Conservation (phyloP, 768 basidiomycete genomes). For the Postia placenta region DNA sequence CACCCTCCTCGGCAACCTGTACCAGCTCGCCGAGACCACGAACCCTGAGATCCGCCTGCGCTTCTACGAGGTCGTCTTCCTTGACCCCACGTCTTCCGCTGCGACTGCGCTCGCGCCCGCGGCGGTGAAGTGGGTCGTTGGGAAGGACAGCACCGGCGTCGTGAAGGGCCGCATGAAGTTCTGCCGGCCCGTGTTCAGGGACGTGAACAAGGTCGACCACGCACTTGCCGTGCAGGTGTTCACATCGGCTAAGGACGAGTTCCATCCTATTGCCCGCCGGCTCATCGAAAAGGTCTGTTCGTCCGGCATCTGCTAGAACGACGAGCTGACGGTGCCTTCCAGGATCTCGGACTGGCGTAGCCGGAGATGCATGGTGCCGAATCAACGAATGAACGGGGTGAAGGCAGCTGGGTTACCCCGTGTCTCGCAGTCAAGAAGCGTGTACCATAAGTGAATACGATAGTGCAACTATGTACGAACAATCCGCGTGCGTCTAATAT, state of each 20-base stretch:
- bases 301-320: background rate
- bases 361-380: background rate
- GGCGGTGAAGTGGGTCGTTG: constrained; percentile 66
- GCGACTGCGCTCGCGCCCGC: constrained; percentile 45
- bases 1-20: constrained; percentile 49
- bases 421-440: too few species aligned
- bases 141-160: constrained; percentile 46
- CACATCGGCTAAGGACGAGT: constrained; percentile 38
- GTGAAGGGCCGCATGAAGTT: constrained; percentile 85
- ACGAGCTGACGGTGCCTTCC: background rate
- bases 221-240: constrained; percentile 49
- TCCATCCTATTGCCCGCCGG: constrained; percentile 74
- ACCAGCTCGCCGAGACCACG: constrained; percentile 42
- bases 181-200: constrained; percentile 63
- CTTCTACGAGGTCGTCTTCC: constrained; percentile 70
- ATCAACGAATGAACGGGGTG: too few species aligned
- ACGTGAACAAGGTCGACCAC: constrained; percentile 45
- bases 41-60: constrained; percentile 78
- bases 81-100: constrained; percentile 38
- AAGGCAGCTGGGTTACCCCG: too few species aligned
- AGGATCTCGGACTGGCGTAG: constrained; percentile 15
- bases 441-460: too few species aligned
- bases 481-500: background rate
- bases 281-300: constrained; percentile 69
- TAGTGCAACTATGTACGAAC: too few species aligned